Evolutionary conservation across 164 flowering plant genomes (phyloP).

Genomic region (Tetrastigma voinierianum): DNA sequence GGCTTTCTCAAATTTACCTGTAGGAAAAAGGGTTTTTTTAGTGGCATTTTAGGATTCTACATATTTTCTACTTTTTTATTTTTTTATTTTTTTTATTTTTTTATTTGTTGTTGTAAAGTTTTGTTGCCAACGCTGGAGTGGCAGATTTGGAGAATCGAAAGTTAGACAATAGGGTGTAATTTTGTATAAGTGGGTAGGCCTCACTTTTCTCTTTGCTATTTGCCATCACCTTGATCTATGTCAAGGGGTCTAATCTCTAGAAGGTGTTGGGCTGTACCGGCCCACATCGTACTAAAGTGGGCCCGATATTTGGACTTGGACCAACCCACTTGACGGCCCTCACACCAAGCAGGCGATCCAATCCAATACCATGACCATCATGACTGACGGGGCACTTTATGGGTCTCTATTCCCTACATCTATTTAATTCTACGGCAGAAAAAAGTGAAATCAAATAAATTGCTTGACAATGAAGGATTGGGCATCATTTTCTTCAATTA

Average conservation of each 20-base stretch:
- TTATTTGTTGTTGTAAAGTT: no score
- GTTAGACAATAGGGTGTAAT: neutral
- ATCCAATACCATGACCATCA: neutral
- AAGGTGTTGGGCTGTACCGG: neutral
- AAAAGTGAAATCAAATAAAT: no score
- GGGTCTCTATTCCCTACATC: no score
- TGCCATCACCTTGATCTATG: slow-evolving; percentile 1
- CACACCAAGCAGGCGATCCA: neutral
- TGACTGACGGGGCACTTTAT: neutral
- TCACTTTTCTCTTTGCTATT: slow-evolving; percentile 12
- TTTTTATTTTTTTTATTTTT: no score
- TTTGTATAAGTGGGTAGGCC: slow-evolving; percentile 2
- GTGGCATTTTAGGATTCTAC: no score
- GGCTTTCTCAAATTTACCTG: no score
- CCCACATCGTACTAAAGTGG: neutral
- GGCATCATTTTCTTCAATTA: no score
- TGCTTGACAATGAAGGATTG: no score
- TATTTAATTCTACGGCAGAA: no score
- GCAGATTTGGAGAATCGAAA: neutral
- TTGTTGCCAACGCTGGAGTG: no score
- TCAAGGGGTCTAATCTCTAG: neutral
- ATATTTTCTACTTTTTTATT: no score
- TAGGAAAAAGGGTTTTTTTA: no score
- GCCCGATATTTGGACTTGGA: neutral
- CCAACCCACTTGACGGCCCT: neutral